These are phyloP conservation scores for Sarocladium oryzae DNA, from an alignment of 2,329 filamentous ascomycete species.

Conservation along the genomic window DNA sequence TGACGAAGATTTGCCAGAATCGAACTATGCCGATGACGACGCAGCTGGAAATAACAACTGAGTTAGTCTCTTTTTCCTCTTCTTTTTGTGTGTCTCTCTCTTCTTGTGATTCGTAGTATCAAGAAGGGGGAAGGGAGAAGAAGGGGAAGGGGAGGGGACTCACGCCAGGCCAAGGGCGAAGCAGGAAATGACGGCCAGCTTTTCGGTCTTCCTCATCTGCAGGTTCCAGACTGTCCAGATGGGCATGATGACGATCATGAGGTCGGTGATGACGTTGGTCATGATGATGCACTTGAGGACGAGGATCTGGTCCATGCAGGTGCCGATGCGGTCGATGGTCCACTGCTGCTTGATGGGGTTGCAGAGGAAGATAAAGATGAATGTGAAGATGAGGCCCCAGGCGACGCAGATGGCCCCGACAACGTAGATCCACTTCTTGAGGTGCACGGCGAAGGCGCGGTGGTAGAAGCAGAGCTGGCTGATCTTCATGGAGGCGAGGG, in stretches of 20 bases:
- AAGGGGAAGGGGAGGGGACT: background rate
- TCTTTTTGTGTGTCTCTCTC: too few species aligned
- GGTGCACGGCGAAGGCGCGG: slow-evolving; percentile 14
- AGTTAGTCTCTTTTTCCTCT: too few species aligned
- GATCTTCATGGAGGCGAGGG: slow-evolving; percentile 15
- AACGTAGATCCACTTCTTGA: slow-evolving; percentile 12
- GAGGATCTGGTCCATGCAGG: slow-evolving; percentile 17
- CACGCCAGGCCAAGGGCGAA: slow-evolving; percentile 18
- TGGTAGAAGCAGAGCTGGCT: slow-evolving; percentile 17
- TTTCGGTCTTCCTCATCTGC: slow-evolving; percentile 20
- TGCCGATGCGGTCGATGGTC: slow-evolving; percentile 16
- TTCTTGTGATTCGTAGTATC: too few species aligned
- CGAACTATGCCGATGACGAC: slow-evolving; percentile 11
- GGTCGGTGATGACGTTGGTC: slow-evolving; percentile 28
- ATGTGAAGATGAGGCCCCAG: slow-evolving; percentile 16
- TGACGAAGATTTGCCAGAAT: slow-evolving; percentile 12
- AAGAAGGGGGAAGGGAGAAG: too few species aligned
- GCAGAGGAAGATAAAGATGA: slow-evolving; percentile 18
- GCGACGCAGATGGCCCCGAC: slow-evolving; percentile 12
- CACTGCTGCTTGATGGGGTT: slow-evolving; percentile 17
- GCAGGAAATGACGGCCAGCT: slow-evolving; percentile 18
- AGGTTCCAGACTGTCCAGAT: slow-evolving; percentile 27
- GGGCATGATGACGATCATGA: slow-evolving; percentile 29
- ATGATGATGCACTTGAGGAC: slow-evolving; percentile 17
- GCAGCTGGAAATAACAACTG: too few species aligned